These are phyloP conservation scores for Pseudonectria foliicola DNA, from an alignment of 2,329 filamentous ascomycete species.

Conservation along the genomic window DNA sequence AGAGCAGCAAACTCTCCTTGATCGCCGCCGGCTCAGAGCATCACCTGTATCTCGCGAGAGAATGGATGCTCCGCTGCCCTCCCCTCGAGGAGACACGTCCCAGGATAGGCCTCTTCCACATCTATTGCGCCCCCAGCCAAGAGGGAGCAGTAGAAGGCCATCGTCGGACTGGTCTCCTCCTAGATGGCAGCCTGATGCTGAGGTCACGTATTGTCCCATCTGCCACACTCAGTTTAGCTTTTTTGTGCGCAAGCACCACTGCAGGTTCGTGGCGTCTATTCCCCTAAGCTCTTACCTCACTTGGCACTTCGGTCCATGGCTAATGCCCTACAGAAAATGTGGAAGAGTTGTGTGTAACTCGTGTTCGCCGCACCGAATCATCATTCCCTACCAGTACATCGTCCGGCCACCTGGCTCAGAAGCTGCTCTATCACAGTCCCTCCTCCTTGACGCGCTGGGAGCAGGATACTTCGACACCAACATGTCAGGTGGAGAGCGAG, in stretches of 20 bases:
- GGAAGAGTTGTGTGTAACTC: slow-evolving; percentile 83
- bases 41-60: slow-evolving; percentile 19
- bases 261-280: slow-evolving; percentile 52
- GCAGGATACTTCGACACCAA: slow-evolving; percentile 36
- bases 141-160: slow-evolving; percentile 1
- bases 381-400: slow-evolving; percentile 88
- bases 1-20: neutral
- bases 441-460: slow-evolving; percentile 33
- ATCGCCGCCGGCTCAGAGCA: slow-evolving; percentile 7
- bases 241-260: slow-evolving; percentile 87
- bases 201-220: slow-evolving; percentile 78
- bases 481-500: slow-evolving; percentile 48
- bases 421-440: slow-evolving; percentile 27
- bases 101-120: slow-evolving; percentile 12
- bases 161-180: slow-evolving; percentile 52
- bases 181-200: slow-evolving; percentile 81
- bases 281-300: neutral
- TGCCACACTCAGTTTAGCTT: slow-evolving; percentile 75
- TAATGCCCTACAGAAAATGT: slow-evolving; percentile 60
- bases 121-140: slow-evolving; percentile 8
- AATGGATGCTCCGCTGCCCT: slow-evolving; percentile 21
- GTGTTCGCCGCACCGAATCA: slow-evolving; percentile 92
- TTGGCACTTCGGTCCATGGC: slow-evolving; percentile 1
- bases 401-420: slow-evolving; percentile 62
- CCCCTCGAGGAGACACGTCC: slow-evolving; percentile 5